These are phyloP conservation scores for Spencermartinsiella europaea DNA, from an alignment of 805 yeast species.

Conservation along the genomic window DNA sequence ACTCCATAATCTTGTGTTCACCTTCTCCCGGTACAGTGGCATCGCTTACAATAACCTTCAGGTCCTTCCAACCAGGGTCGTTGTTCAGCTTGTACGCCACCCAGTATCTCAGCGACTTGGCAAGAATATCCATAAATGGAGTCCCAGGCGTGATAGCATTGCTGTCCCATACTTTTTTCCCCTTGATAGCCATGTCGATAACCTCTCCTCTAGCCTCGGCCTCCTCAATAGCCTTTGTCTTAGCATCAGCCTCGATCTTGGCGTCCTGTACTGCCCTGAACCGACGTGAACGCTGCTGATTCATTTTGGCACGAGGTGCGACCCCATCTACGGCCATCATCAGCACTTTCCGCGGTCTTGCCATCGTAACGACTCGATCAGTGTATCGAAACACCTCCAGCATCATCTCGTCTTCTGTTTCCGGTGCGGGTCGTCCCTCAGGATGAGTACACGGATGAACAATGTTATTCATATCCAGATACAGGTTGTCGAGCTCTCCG, in stretches of 20 bases:
- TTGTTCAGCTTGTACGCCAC: slow-evolving; percentile 78
- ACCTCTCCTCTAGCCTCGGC: slow-evolving; percentile 62
- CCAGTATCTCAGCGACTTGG: slow-evolving; percentile 82
- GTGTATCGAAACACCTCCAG: slow-evolving; percentile 89
- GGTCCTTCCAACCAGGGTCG: slow-evolving; percentile 90
- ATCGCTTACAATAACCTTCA: slow-evolving; percentile 88
- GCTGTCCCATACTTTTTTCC: slow-evolving; percentile 81
- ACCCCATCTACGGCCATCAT: slow-evolving; percentile 99
- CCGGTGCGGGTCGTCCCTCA: slow-evolving; percentile 93
- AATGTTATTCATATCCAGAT: slow-evolving; percentile 97
- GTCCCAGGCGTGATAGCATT: slow-evolving; percentile 99
- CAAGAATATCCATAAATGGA: slow-evolving; percentile 91
- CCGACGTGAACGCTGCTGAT: slow-evolving; percentile 94
- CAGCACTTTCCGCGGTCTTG: slow-evolving; percentile 86
- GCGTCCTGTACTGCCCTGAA: slow-evolving; percentile 93
- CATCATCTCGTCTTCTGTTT: slow-evolving; percentile 95
- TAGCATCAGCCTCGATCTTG: slow-evolving; percentile 68
- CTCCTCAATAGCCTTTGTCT: slow-evolving; percentile 53
- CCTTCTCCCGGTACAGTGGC: slow-evolving; percentile 99
- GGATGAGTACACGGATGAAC: slow-evolving; percentile 99
- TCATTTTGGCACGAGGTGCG: slow-evolving; percentile 98
- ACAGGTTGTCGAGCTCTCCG: slow-evolving; percentile 91
- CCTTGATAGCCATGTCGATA: slow-evolving; percentile 70
- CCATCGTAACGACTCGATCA: slow-evolving; percentile 86
- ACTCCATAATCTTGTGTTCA: slow-evolving; percentile 97